phyloP scores from a whole-genome alignment of 768 basidiomycete genomes.

The Termitomyces heimii region DNA sequence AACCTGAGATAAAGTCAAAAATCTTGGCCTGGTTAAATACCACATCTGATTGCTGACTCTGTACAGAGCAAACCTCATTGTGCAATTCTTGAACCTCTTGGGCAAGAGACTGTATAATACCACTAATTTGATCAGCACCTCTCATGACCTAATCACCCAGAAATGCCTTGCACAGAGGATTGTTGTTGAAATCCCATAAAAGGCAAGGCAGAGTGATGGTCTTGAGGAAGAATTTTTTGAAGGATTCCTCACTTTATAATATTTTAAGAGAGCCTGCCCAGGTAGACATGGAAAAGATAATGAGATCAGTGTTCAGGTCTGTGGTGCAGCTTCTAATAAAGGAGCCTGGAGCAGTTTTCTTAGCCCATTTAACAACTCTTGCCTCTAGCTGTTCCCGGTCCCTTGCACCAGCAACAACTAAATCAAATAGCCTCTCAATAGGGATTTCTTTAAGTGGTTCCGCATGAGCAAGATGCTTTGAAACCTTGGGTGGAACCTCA shows the following conservation, averaged over 20 bases:
- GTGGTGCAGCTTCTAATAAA: neutral
- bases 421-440: neutral
- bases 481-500: too few species aligned
- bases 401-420: neutral
- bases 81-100: too few species aligned
- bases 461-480: too few species aligned
- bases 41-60: too few species aligned
- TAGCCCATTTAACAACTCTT: neutral
- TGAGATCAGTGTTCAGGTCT: neutral
- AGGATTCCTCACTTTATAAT: neutral
- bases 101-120: too few species aligned
- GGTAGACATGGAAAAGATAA: neutral
- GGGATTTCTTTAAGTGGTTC: neutral
- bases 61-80: too few species aligned
- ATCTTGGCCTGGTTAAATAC: too few species aligned
- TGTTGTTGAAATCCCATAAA: neutral
- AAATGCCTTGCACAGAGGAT: neutral
- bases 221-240: neutral
- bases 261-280: neutral
- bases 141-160: neutral
- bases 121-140: too few species aligned
- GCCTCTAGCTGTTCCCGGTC: neutral
- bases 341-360: neutral
- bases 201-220: rapidly evolving
- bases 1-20: too few species aligned